Conservation (phyloP, 2,329 filamentous ascomycete species). For the Xylaria sp. region DNA sequence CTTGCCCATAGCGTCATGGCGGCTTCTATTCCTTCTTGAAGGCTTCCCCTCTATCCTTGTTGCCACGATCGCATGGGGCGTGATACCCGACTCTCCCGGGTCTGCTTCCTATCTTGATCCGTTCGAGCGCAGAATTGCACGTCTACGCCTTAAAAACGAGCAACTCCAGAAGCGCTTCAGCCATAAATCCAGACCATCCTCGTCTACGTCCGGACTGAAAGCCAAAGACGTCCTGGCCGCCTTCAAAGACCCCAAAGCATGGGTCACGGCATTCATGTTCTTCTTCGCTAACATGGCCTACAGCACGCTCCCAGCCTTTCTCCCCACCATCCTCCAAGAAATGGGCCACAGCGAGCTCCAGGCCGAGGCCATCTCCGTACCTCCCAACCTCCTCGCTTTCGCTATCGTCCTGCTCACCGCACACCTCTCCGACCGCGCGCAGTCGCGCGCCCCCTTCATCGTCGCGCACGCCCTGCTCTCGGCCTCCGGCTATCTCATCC, state of each 20-base stretch:
- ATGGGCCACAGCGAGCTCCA: constrained; percentile 77
- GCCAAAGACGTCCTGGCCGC: constrained; percentile 68
- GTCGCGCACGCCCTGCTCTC: constrained; percentile 77
- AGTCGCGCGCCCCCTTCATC: constrained; percentile 72
- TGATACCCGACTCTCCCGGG: constrained; percentile 80
- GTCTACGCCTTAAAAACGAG: constrained; percentile 71
- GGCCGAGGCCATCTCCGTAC: constrained; percentile 82
- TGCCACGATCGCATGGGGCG: constrained; percentile 76
- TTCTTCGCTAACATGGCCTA: constrained; percentile 91
- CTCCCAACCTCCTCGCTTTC: constrained; percentile 84
- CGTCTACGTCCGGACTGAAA: constrained; percentile 56
- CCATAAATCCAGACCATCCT: background rate
- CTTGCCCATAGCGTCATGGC: constrained; percentile 81
- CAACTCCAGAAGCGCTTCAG: constrained; percentile 47
- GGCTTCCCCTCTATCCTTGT: constrained; percentile 85
- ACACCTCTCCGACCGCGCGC: constrained; percentile 74
- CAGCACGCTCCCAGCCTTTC: constrained; percentile 85
- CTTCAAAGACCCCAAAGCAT: constrained; percentile 74
- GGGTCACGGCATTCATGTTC: constrained; percentile 84
- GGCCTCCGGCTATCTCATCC: constrained; percentile 66
- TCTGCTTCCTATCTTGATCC: constrained; percentile 71
- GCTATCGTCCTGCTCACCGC: constrained; percentile 76
- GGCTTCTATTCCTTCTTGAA: constrained; percentile 85
- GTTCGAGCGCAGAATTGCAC: constrained; percentile 76
- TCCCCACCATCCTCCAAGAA: constrained; percentile 80